Evolutionary conservation across 140 eudicot genomes (phyloP).

Genomic region (Oenanthe javanica): DNA sequence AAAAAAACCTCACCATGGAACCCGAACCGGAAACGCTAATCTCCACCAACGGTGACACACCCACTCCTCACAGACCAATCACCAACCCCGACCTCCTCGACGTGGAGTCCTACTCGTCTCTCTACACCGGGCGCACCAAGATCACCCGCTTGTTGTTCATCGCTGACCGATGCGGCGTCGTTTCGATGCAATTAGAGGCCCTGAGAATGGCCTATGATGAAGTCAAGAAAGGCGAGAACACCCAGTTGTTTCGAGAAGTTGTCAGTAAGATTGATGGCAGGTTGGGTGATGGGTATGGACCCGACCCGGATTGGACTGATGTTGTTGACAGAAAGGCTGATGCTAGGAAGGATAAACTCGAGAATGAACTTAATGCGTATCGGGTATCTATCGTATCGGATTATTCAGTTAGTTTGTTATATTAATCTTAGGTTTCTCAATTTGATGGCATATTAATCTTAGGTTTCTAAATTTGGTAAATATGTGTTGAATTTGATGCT

Average conservation of each 20-base stretch:
- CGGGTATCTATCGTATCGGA: constrained; percentile 34
- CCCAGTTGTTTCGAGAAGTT: constrained; percentile 70
- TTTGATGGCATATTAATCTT: too few relatives aligned
- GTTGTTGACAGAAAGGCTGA: constrained; percentile 79
- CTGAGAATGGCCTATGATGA: constrained; percentile 85
- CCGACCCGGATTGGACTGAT: constrained; percentile 57
- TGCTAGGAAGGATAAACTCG: constrained; percentile 77
- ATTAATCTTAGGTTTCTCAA: too few relatives aligned
- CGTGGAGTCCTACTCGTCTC: constrained; percentile 80
- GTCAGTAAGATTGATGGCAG: constrained; percentile 70
- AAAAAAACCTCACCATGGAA: neutral
- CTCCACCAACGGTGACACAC: constrained; percentile 37
- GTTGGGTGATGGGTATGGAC: constrained; percentile 50
- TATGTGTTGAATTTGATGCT: too few relatives aligned
- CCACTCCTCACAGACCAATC: constrained; percentile 51
- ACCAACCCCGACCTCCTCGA: constrained; percentile 78
- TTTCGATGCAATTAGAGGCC: constrained; percentile 68
- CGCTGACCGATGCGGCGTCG: constrained; percentile 42
- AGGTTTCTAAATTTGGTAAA: too few relatives aligned
- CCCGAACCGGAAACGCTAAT: neutral
- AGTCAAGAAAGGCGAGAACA: constrained; percentile 75
- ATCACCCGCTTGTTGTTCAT: constrained; percentile 57
- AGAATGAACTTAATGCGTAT: constrained; percentile 87
- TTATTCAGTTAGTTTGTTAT: too few relatives aligned
- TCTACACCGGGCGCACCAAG: constrained; percentile 78